Conservation (phyloP, 2,329 filamentous ascomycete species). For the Plectosphaerella plurivora region DNA sequence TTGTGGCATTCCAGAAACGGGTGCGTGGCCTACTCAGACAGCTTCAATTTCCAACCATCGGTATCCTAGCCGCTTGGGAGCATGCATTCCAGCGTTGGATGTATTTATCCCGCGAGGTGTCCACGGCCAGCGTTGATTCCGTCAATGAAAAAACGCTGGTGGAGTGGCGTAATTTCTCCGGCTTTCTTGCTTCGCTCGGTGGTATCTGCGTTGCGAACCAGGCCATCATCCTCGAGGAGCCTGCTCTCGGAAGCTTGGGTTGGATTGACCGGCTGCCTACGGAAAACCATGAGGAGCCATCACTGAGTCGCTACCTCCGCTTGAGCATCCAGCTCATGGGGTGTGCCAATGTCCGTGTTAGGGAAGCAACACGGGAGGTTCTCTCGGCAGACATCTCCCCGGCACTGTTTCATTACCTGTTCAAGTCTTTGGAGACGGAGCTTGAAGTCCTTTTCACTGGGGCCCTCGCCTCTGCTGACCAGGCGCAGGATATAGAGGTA, state of each 20-base stretch:
- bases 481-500: slow-evolving; percentile 55
- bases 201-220: slow-evolving; percentile 62
- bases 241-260: slow-evolving; percentile 48
- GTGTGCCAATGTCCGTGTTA: slow-evolving; percentile 58
- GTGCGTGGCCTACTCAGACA: slow-evolving; percentile 54
- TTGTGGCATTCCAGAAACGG: slow-evolving; percentile 67
- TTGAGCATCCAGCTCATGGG: slow-evolving; percentile 62
- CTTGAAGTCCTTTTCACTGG: slow-evolving; percentile 59
- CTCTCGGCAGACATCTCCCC: slow-evolving; percentile 62
- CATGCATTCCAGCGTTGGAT: slow-evolving; percentile 62
- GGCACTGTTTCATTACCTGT: slow-evolving; percentile 56
- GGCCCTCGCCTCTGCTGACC: slow-evolving; percentile 44
- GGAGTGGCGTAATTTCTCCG: slow-evolving; percentile 67
- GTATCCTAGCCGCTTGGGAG: slow-evolving; percentile 66
- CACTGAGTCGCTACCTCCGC: slow-evolving; percentile 56
- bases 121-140: slow-evolving; percentile 43
- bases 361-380: slow-evolving; percentile 63
- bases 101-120: slow-evolving; percentile 58
- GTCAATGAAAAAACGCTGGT: slow-evolving; percentile 52
- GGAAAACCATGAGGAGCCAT: slow-evolving; percentile 56
- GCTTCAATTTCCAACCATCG: slow-evolving; percentile 58
- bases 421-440: slow-evolving; percentile 61
- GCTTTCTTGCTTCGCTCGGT: slow-evolving; percentile 63
- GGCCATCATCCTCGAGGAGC: slow-evolving; percentile 52
- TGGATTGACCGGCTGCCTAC: slow-evolving; percentile 62